phyloP scores from a whole-genome alignment of 306 rosid genomes.

The Vigna nakashimae region DNA sequence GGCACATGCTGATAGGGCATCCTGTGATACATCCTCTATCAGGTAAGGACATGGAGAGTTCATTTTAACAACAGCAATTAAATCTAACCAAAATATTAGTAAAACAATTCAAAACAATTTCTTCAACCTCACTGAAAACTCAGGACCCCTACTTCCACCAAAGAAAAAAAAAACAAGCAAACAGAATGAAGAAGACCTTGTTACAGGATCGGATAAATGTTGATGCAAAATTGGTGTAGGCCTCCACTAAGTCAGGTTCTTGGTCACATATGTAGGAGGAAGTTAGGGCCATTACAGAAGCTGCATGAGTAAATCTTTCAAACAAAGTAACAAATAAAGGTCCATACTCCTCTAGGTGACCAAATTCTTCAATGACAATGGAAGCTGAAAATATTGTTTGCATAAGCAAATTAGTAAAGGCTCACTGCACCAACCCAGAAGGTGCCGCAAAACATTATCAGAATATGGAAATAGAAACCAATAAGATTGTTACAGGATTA shows the following conservation, averaged over 20 bases:
- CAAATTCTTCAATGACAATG: conserved; percentile 90
- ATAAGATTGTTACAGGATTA: background rate
- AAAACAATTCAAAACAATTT: conserved; percentile 29
- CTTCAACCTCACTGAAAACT: conserved; percentile 28
- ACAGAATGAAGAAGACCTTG: conserved; percentile 61
- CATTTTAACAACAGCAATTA: conserved; percentile 31
- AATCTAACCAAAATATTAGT: conserved; percentile 30
- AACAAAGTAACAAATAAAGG: conserved; percentile 77
- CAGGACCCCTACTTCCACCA: background rate
- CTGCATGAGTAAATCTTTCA: conserved; percentile 89
- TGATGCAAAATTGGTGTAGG: conserved; percentile 90
- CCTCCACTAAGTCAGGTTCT: conserved; percentile 99
- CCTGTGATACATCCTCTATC: conserved; percentile 64
- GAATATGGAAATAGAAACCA: background rate
- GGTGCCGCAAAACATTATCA: conserved; percentile 22
- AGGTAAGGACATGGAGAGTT: conserved; percentile 36
- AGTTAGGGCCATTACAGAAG: conserved; percentile 89
- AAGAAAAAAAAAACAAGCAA: background rate
- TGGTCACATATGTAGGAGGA: conserved; percentile 96
- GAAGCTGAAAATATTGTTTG: conserved; percentile 71
- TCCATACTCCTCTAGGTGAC: conserved; percentile 84
- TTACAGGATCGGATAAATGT: conserved; percentile 73
- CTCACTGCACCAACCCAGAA: conserved; percentile 15
- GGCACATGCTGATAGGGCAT: conserved; percentile 73
- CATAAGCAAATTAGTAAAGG: conserved; percentile 38